phyloP scores from a whole-genome alignment of 352 stramenopile species.

The Nannochloropsis limnetica region DNA sequence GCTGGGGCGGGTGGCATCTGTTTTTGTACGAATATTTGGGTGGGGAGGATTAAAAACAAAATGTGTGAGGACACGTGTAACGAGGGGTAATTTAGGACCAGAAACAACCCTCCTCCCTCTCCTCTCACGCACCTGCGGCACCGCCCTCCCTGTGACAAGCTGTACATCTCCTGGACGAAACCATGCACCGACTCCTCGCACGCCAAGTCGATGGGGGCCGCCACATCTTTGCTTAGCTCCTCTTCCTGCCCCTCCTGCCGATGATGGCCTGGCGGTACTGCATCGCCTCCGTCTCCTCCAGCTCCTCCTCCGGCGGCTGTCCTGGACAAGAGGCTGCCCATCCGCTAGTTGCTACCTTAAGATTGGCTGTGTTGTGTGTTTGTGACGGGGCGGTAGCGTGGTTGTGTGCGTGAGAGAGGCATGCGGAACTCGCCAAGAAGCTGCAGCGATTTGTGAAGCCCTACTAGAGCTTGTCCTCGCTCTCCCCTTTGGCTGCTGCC shows the following conservation, averaged over 20 bases:
- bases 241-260: not conserved
- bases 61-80: not conserved
- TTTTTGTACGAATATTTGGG: not conserved
- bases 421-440: no score
- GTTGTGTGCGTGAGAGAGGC: not conserved
- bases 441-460: no score
- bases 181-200: slow-evolving; percentile 12
- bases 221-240: not conserved
- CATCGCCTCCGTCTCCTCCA: not conserved
- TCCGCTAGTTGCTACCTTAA: not conserved
- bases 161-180: not conserved
- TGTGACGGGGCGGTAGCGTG: not conserved
- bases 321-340: not conserved
- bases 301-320: not conserved
- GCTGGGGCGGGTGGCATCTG: not conserved
- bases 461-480: not conserved
- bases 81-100: not conserved
- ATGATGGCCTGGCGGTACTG: not conserved
- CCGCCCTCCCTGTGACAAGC: not conserved
- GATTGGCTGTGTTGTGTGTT: not conserved
- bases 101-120: not conserved
- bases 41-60: not conserved
- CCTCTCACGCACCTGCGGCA: not conserved
- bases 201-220: not conserved
- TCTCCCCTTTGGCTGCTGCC: no score